Conservation (phyloP, 2,329 filamentous ascomycete genomes). For the Nothomitra cinnamomea region DNA sequence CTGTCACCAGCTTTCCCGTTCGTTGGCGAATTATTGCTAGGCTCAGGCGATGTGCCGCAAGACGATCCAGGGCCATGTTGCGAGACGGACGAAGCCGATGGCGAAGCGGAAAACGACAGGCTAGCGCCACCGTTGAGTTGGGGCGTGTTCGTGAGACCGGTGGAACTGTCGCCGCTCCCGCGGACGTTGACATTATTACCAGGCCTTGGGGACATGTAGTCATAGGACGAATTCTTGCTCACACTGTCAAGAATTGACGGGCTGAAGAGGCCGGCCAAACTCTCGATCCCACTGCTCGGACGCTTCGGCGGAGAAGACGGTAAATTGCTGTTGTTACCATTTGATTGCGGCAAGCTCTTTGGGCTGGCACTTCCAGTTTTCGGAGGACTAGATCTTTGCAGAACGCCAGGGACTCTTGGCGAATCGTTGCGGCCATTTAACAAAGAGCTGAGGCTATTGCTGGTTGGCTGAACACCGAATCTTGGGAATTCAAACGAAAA, state of each 20-base stretch:
- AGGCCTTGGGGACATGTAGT: slow-evolving; percentile 19
- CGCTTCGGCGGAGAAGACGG: neutral
- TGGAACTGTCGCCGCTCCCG: neutral
- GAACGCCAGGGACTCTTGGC: neutral
- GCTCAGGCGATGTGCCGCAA: slow-evolving; percentile 57
- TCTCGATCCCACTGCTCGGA: slow-evolving; percentile 17
- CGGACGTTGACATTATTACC: neutral
- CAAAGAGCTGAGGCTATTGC: neutral
- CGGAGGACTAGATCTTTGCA: neutral
- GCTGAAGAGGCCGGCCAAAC: slow-evolving; percentile 41
- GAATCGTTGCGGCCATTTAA: neutral
- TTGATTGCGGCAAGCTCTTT: neutral
- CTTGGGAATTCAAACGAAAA: slow-evolving; percentile 95
- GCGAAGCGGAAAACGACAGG: slow-evolving; percentile 25
- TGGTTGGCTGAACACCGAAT: slow-evolving; percentile 54
- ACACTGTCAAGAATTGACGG: slow-evolving; percentile 33
- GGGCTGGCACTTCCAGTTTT: slow-evolving; percentile 7
- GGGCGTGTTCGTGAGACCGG: neutral
- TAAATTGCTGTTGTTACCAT: neutral
- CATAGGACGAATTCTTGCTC: slow-evolving; percentile 14
- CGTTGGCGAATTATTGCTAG: slow-evolving; percentile 51
- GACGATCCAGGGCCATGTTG: slow-evolving; percentile 24
- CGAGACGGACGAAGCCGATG: slow-evolving; percentile 33
- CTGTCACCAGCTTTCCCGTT: slow-evolving; percentile 40
- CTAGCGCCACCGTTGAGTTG: slow-evolving; percentile 1